Conservation (phyloP, 805 yeast genomes). For the Suhomyces tanzawaensis region DNA sequence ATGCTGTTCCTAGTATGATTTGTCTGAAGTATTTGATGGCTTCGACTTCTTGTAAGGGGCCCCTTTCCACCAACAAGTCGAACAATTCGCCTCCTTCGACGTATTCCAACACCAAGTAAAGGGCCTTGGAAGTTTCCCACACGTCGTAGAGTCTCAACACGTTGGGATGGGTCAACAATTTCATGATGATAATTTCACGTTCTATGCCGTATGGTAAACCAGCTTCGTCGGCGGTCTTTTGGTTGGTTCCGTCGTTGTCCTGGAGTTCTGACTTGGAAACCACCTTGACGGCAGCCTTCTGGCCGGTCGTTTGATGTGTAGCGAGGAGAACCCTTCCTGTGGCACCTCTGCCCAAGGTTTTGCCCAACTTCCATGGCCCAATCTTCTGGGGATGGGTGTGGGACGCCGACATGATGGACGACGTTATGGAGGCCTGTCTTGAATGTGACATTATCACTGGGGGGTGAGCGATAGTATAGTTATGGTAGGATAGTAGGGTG, state of each 20-base stretch:
- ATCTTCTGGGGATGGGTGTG: conserved; percentile 51
- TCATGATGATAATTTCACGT: conserved; percentile 96
- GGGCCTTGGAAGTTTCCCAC: conserved; percentile 94
- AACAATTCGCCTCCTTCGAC: conserved; percentile 89
- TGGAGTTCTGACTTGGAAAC: conserved; percentile 63
- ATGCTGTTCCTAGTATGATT: conserved; percentile 73
- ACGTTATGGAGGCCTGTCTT: conserved; percentile 61
- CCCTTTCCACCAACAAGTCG: conserved; percentile 68
- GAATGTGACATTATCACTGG: conserved; percentile 37
- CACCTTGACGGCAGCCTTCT: conserved; percentile 79
- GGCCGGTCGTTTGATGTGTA: conserved; percentile 65
- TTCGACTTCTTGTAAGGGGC: conserved; percentile 67
- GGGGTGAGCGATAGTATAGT: too few relatives aligned
- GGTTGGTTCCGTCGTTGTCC: conserved; percentile 24
- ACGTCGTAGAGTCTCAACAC: conserved; percentile 93
- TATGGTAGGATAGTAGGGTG: not conserved
- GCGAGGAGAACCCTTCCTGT: conserved; percentile 79
- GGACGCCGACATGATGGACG: conserved; percentile 46
- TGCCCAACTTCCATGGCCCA: conserved; percentile 83
- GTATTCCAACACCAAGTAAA: conserved; percentile 75
- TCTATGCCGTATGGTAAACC: conserved; percentile 94
- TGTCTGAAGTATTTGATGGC: conserved; percentile 78
- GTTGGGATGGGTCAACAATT: conserved; percentile 88
- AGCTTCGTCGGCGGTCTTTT: conserved; percentile 42
- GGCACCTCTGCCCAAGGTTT: conserved; percentile 78